A percentile compares a stretch with the other conserved stretches of the same genome.
These are phyloP conservation scores for Microcyclosporella mali DNA, from an alignment of 2,329 filamentous ascomycete genomes.

Conservation along the genomic window DNA sequence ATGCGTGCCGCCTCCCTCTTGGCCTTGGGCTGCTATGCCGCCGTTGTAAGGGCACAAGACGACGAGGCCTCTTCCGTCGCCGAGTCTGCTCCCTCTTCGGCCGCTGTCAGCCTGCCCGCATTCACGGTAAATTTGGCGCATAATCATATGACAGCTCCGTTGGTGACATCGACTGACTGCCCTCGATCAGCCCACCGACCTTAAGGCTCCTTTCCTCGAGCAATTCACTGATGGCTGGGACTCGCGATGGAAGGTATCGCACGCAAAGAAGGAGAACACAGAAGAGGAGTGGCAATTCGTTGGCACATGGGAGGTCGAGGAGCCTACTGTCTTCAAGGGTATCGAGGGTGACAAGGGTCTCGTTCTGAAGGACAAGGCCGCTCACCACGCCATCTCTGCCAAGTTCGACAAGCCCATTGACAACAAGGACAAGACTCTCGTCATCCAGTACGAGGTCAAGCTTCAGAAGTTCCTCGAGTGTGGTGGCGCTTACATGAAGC, in stretches of 20 bases:
- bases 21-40: constrained; percentile 61
- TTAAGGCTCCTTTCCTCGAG: constrained; percentile 94
- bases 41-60: constrained; percentile 62
- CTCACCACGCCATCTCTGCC: constrained; percentile 98
- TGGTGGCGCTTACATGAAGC: constrained; percentile 98
- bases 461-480: constrained; percentile 95
- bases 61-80: constrained; percentile 15
- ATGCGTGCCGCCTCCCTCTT: constrained; percentile 83
- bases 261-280: constrained; percentile 92
- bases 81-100: not conserved
- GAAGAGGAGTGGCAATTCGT: constrained; percentile 93
- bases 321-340: constrained; percentile 82
- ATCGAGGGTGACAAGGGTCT: constrained; percentile 94
- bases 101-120: constrained; percentile 15
- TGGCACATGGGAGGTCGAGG: constrained; percentile 94
- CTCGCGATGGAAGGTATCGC: constrained; percentile 83
- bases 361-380: constrained; percentile 94
- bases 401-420: constrained; percentile 96
- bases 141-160: no score
- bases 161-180: constrained; percentile 1
- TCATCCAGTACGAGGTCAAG: constrained; percentile 99
- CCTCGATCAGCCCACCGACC: constrained; percentile 63
- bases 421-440: constrained; percentile 93
- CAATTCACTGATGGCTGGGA: constrained; percentile 99
- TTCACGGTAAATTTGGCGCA: constrained; percentile 17